Evolutionary conservation across 257 asterid species (phyloP).

Genomic region (Solanum sejunctum): DNA sequence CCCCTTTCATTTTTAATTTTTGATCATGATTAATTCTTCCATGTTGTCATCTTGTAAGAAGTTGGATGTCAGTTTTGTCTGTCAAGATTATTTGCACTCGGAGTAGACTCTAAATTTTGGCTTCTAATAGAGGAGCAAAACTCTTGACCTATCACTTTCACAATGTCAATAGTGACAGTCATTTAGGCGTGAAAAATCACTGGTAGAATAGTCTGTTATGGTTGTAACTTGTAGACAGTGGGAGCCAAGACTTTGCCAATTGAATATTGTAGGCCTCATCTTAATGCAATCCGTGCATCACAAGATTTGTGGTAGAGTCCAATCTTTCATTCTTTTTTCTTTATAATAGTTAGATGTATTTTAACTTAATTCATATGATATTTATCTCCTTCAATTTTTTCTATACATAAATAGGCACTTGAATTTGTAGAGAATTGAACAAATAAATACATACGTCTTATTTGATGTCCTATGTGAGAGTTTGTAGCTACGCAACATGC

Average conservation of each 20-base stretch:
- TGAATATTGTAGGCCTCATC: neutral
- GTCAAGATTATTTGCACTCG: neutral
- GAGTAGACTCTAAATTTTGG: neutral
- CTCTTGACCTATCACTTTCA: slow-evolving; percentile 5
- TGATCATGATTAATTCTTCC: slow-evolving; percentile 35
- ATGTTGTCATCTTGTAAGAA: slow-evolving; percentile 33
- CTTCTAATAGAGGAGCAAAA: slow-evolving; percentile 5
- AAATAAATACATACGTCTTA: too few relatives aligned
- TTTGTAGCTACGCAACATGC: too few relatives aligned
- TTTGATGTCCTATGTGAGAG: too few relatives aligned
- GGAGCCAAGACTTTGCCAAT: neutral
- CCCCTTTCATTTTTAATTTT: slow-evolving; percentile 49
- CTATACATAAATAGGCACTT: too few relatives aligned
- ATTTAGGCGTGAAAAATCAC: neutral
- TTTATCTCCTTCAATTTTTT: too few relatives aligned
- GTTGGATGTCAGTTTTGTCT: slow-evolving; percentile 8
- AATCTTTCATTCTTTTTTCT: neutral
- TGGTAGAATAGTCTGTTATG: neutral
- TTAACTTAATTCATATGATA: too few relatives aligned
- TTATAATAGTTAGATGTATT: too few relatives aligned
- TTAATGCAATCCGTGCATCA: neutral
- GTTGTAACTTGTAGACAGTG: neutral
- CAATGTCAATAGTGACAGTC: neutral
- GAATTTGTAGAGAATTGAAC: too few relatives aligned
- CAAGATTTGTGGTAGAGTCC: neutral